Evolutionary conservation across 768 basidiomycete species (phyloP).

Genomic region (Amanita molliuscula): DNA sequence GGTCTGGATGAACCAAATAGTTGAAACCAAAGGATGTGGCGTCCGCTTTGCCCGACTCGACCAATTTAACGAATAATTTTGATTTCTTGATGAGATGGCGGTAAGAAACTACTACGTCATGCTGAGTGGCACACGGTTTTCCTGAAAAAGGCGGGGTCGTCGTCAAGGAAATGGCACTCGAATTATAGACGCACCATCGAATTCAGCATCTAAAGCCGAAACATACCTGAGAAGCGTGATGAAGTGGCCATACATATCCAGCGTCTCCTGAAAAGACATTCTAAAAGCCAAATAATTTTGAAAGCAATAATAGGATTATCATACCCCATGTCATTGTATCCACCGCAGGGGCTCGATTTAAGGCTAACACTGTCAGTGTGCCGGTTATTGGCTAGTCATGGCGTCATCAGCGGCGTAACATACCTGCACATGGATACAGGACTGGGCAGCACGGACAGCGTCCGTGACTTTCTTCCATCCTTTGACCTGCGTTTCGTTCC

Average conservation of each 20-base stretch:
- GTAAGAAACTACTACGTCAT: slow-evolving; percentile 30
- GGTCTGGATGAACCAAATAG: slow-evolving; percentile 30
- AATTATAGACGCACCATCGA: slow-evolving; percentile 18
- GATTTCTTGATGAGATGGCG: slow-evolving; percentile 24
- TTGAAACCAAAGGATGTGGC: slow-evolving; percentile 26
- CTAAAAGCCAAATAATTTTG: slow-evolving; percentile 10
- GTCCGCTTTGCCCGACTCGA: slow-evolving; percentile 23
- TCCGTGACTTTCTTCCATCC: slow-evolving; percentile 38
- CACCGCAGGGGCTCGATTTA: slow-evolving; percentile 33
- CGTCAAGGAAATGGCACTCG: not conserved
- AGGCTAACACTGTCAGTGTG: slow-evolving; percentile 22
- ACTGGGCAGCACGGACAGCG: slow-evolving; percentile 34
- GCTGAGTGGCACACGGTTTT: slow-evolving; percentile 21
- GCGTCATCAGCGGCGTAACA: not conserved
- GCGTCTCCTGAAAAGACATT: slow-evolving; percentile 33
- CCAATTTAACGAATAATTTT: slow-evolving; percentile 26
- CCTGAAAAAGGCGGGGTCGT: slow-evolving; percentile 12
- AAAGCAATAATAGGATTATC: not conserved
- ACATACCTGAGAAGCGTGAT: slow-evolving; percentile 21
- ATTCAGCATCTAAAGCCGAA: slow-evolving; percentile 13
- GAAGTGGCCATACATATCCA: slow-evolving; percentile 31
- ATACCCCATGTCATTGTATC: slow-evolving; percentile 36
- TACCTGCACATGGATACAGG: slow-evolving; percentile 35
- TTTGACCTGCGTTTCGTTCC: slow-evolving; percentile 30
- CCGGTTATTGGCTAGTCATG: not conserved